Conservation (phyloP, 2,329 filamentous ascomycete genomes). For the Fusarium avenaceum region DNA sequence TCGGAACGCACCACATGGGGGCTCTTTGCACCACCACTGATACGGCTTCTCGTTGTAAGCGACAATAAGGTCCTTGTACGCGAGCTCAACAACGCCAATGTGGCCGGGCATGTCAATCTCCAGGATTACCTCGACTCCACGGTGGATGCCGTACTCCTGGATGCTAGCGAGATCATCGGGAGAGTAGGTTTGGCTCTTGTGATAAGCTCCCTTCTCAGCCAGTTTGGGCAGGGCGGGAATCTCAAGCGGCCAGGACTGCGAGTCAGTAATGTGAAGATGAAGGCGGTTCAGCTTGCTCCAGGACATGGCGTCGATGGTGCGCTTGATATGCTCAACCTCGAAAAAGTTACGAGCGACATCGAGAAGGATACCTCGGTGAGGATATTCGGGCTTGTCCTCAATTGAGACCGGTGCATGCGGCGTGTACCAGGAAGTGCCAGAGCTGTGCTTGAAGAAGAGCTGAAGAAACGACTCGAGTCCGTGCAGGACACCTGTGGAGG, state of each 20-base stretch:
- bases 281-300: constrained; percentile 88
- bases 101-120: constrained; percentile 74
- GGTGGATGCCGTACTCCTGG: constrained; percentile 76
- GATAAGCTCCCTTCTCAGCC: constrained; percentile 80
- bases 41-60: constrained; percentile 69
- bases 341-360: constrained; percentile 83
- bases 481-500: constrained; percentile 77
- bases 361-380: constrained; percentile 83
- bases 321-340: constrained; percentile 74
- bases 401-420: constrained; percentile 78
- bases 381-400: constrained; percentile 78
- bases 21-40: constrained; percentile 71
- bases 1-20: constrained; percentile 78
- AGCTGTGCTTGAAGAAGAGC: constrained; percentile 80
- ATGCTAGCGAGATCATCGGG: constrained; percentile 73
- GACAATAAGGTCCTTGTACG: constrained; percentile 68
- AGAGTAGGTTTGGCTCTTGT: constrained; percentile 75
- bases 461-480: constrained; percentile 84
- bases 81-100: constrained; percentile 65
- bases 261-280: constrained; percentile 85
- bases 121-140: constrained; percentile 71
- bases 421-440: constrained; percentile 73
- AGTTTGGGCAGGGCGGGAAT: constrained; percentile 80
- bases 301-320: constrained; percentile 80
- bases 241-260: constrained; percentile 87